Evolutionary conservation across 768 basidiomycete genomes (phyloP).

Genomic region (Boletus vinaceobasis): DNA sequence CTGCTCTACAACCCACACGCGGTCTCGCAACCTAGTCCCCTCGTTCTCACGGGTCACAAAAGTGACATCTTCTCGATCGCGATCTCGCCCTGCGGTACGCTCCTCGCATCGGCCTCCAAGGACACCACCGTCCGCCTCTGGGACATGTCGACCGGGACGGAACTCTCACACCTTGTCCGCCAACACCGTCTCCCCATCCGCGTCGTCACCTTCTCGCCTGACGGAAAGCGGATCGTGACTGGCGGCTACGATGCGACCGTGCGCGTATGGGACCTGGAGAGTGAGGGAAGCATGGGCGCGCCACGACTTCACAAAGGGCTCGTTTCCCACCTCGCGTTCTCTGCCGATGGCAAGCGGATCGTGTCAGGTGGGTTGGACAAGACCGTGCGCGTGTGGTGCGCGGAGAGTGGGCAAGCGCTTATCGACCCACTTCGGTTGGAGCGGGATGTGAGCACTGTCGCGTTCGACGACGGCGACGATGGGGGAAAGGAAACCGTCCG

Average conservation of each 20-base stretch:
- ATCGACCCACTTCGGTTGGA: constrained; percentile 21
- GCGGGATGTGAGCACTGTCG: constrained; percentile 17
- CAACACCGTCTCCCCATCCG: constrained; percentile 26
- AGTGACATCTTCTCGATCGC: constrained; percentile 28
- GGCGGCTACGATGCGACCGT: constrained; percentile 24
- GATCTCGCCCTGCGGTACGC: constrained; percentile 28
- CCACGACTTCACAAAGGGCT: constrained; percentile 25
- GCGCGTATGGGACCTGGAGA: constrained; percentile 32
- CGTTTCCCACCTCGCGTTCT: constrained; percentile 27
- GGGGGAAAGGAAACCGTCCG: not conserved
- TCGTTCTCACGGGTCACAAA: constrained; percentile 19
- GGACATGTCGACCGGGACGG: constrained; percentile 17
- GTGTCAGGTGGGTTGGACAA: constrained; percentile 30
- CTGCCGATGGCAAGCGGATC: constrained; percentile 25
- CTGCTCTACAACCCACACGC: constrained; percentile 13
- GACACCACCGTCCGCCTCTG: constrained; percentile 32
- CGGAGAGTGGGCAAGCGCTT: constrained; percentile 18
- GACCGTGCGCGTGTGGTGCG: constrained; percentile 31
- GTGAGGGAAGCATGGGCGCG: constrained; percentile 26
- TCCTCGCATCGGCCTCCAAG: constrained; percentile 30
- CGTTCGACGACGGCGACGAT: constrained; percentile 17
- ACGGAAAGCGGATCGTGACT: constrained; percentile 29
- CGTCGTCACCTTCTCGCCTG: constrained; percentile 26
- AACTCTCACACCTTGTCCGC: constrained; percentile 26
- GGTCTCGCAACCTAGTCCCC: not conserved